Base-by-base conservation (phyloP, 805 yeast genomes). In the Kodamaea sagamina region DNA sequence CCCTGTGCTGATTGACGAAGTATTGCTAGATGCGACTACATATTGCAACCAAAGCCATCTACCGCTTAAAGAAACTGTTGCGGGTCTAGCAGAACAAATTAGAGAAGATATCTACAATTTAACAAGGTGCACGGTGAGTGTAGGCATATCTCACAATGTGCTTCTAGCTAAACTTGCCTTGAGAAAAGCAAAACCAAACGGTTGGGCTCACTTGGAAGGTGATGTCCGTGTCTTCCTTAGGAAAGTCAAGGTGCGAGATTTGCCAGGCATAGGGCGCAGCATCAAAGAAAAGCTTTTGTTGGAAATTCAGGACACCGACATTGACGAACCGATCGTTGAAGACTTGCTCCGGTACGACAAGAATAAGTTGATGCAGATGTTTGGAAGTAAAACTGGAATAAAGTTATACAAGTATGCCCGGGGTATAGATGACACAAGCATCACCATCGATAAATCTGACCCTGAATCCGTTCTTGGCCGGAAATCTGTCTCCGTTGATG, bases 1-100 rank as follows among this genome's bases (percentile, higher is more conserved):
- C 22, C 98, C 98, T 0, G 87, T 93, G 1, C 89, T 95, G 47
- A 82, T 93, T 3, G 98, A 93, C 61, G 99, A 93, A 57, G 96
- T 89, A 0, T 65, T 93, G n/a, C 58, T 88, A 7, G 95, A 88
- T 52, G 71, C 84, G 1, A 65, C 82, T 0, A 18, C 63, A 1
- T 49, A 57, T 27, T 57, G 59, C 17, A 51, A 51, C 5, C 28
- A 28, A 1, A 4, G 29, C 11, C 46, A 37, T 8, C 51, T 45
- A 10, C 36, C 45, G 6, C 7, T 35, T 11, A 29, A 17, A 4
- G 47, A 47, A 5, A 35, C 42, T 35, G 39, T 65, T 1, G 39
- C 52, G 4, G 46, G 46, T 0, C 51, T 72, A 6, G 61, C 70
- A 50, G 47, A 49, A 1, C 51, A 57, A 4, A 67, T 81, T 8